Percentiles rank a stretch among this genome's conserved stretches.
These are phyloP conservation scores for Viola pubescens DNA, from an alignment of 441 rosid species.

Conservation along the genomic window DNA sequence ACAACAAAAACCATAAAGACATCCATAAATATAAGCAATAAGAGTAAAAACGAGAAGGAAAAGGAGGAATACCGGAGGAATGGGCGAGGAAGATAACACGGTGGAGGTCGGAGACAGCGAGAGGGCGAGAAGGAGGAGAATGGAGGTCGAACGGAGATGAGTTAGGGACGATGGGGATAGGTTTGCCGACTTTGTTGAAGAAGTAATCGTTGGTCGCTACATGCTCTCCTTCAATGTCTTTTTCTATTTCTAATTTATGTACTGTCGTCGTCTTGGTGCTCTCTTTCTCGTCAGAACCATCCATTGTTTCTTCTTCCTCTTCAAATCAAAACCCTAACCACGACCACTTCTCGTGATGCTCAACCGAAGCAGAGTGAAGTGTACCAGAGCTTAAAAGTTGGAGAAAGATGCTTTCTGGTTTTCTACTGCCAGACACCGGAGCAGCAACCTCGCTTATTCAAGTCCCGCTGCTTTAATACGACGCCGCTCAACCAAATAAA, in stretches of 20 bases:
- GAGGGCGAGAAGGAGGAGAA: constrained; percentile 57
- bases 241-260: constrained; percentile 4
- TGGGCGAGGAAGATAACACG: constrained; percentile 59
- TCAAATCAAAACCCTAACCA: too few species aligned
- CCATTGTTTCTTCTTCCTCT: not conserved
- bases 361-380: too few species aligned
- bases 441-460: too few species aligned
- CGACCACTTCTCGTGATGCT: too few species aligned
- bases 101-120: constrained; percentile 52
- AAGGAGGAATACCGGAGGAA: constrained; percentile 40
- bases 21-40: not conserved
- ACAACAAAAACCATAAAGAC: not conserved
- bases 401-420: too few species aligned
- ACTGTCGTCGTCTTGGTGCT: not conserved
- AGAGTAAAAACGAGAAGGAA: not conserved
- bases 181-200: constrained; percentile 61
- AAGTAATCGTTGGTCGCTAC: constrained; percentile 44
- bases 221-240: constrained; percentile 58
- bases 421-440: too few species aligned
- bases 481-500: too few species aligned
- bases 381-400: too few species aligned
- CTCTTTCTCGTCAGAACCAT: not conserved
- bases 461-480: too few species aligned
- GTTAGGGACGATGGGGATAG: constrained; percentile 37
- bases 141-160: constrained; percentile 32